phyloP scores from a whole-genome alignment of 23 red algal genomes.

The Gracilaria gracilis region DNA sequence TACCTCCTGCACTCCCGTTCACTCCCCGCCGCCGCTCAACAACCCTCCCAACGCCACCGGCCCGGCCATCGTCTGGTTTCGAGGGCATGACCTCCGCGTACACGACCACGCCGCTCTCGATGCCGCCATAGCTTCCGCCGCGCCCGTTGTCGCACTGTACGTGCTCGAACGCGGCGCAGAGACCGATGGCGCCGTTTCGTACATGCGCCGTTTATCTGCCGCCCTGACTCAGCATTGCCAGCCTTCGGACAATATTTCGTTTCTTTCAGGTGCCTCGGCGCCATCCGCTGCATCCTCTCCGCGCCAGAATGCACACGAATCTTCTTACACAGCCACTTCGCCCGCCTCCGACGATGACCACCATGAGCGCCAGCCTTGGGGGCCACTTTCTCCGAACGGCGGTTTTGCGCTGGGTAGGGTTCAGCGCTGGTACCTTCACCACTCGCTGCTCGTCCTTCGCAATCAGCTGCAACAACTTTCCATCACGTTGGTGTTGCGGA shows the following conservation, averaged over 20 bases:
- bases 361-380: neutral
- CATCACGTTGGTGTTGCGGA: constrained; percentile 60
- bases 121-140: constrained; percentile 66
- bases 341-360: neutral
- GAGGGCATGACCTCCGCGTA: constrained; percentile 94
- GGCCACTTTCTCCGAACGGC: constrained; percentile 71
- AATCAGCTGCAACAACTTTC: constrained; percentile 28
- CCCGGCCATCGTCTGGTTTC: constrained; percentile 86
- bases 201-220: constrained; percentile 11
- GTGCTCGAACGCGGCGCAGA: constrained; percentile 71
- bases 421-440: constrained; percentile 72
- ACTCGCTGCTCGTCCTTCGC: constrained; percentile 54
- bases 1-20: neutral
- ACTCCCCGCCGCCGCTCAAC: neutral
- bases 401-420: constrained; percentile 61
- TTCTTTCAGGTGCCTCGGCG: neutral
- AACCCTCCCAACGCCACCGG: neutral
- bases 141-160: constrained; percentile 79
- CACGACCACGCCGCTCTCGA: constrained; percentile 91
- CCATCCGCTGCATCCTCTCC: neutral
- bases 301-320: neutral
- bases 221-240: neutral
- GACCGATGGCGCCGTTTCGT: constrained; percentile 42
- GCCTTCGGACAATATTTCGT: neutral
- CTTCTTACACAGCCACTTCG: neutral